These are phyloP conservation scores for Sarocladium strictum DNA, from an alignment of 2,329 filamentous ascomycete species.

Conservation along the genomic window DNA sequence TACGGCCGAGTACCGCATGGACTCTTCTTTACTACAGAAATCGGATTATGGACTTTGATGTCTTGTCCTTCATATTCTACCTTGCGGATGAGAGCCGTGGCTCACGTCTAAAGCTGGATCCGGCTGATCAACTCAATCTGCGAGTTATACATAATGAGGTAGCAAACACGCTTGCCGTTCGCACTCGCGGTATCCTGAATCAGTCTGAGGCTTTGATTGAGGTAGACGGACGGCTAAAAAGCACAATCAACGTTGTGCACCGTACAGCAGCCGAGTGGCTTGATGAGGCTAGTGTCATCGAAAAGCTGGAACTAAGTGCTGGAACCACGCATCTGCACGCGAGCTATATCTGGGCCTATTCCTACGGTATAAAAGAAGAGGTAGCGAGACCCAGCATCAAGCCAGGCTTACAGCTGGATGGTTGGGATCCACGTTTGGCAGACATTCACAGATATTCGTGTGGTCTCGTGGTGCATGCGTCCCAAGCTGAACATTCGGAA, in stretches of 20 bases:
- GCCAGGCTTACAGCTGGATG: too few species aligned
- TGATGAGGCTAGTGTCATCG: background rate
- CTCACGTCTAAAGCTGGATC: background rate
- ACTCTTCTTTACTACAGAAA: background rate
- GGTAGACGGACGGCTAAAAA: background rate
- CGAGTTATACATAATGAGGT: background rate
- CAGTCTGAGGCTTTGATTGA: background rate
- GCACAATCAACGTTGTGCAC: background rate
- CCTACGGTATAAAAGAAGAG: too few species aligned
- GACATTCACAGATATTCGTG: too few species aligned
- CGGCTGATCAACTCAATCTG: background rate
- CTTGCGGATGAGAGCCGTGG: background rate
- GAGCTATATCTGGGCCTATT: background rate
- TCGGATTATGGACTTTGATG: background rate
- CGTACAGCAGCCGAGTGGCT: background rate
- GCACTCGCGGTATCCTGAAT: background rate
- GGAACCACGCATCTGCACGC: background rate
- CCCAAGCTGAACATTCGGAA: background rate
- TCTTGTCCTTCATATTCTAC: background rate
- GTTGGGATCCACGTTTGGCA: too few species aligned
- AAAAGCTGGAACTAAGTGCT: background rate
- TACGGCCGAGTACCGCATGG: background rate
- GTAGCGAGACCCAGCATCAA: too few species aligned
- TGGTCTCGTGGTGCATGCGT: background rate
- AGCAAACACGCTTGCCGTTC: background rate